These are phyloP conservation scores for Suhomyces sp. DNA, from an alignment of 805 yeast species.

Conservation along the genomic window DNA sequence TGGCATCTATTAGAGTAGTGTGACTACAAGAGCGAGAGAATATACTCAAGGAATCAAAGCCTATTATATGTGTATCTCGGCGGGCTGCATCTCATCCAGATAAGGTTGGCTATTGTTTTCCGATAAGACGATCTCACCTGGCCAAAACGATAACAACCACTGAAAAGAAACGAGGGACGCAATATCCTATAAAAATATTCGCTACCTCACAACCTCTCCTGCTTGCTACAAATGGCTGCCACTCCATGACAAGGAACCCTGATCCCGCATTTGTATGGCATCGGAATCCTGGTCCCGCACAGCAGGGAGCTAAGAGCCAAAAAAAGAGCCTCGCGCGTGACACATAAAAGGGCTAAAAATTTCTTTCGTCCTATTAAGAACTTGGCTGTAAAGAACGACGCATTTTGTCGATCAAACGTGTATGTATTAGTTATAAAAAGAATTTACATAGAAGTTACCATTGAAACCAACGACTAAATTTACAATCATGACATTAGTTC, in stretches of 20 bases:
- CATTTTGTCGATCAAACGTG: constrained; percentile 8
- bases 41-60: background rate
- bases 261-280: background rate
- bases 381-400: background rate
- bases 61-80: background rate
- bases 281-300: background rate
- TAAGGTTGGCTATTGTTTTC: background rate
- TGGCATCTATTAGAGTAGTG: constrained; percentile 11
- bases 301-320: background rate
- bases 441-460: constrained; percentile 13
- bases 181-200: background rate
- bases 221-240: background rate
- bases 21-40: background rate
- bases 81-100: background rate
- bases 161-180: background rate
- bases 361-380: background rate
- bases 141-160: background rate
- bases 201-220: background rate
- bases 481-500: constrained; percentile 10
- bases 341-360: background rate
- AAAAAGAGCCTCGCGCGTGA: background rate
- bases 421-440: constrained; percentile 13
- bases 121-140: background rate
- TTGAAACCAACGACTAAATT: constrained; percentile 11
- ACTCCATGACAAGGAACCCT: background rate